Percentiles rank a stretch among this genome's conserved stretches.
Evolutionary conservation across 2,329 filamentous ascomycete species (phyloP).

Genomic region (Aspergillus calidoustus): DNA sequence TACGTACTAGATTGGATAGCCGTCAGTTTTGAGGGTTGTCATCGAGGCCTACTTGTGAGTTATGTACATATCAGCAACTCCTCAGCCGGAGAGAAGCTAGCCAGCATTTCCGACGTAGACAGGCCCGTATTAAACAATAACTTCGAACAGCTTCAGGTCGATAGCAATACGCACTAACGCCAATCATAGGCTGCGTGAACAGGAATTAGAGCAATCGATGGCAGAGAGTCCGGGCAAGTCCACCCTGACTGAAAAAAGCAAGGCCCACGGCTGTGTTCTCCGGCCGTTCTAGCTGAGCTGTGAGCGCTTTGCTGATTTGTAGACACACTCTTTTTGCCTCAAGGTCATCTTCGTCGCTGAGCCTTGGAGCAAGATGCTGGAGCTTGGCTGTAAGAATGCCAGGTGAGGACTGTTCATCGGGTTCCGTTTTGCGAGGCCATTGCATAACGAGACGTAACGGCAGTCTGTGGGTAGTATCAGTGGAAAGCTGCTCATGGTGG

Average conservation of each 20-base stretch:
- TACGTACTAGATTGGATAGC: neutral
- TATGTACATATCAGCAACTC: neutral
- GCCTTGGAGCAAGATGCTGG: neutral
- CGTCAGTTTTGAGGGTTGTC: neutral
- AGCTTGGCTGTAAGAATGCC: neutral
- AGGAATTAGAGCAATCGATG: neutral
- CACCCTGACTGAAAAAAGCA: constrained; percentile 10
- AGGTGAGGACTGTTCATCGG: neutral
- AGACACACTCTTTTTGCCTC: constrained; percentile 7
- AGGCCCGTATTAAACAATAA: neutral
- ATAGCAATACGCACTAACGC: constrained; percentile 6
- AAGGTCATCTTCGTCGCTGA: neutral
- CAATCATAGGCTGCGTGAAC: constrained; percentile 7
- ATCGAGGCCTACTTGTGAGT: neutral
- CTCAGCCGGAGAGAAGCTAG: neutral
- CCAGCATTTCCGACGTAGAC: neutral
- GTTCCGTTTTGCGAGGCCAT: no score
- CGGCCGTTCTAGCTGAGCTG: constrained; percentile 7
- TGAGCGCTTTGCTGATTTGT: constrained; percentile 7
- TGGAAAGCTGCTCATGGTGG: no score
- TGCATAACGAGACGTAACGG: no score
- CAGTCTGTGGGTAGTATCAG: no score
- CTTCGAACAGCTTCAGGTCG: constrained; percentile 4
- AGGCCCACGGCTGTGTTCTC: constrained; percentile 8
- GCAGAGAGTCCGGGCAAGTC: no score